Evolutionary conservation across 2,329 filamentous ascomycete genomes (phyloP), one percentile per base, ranked within the genome.

Genomic region (Pseudogymnoascus sp.): DNA sequence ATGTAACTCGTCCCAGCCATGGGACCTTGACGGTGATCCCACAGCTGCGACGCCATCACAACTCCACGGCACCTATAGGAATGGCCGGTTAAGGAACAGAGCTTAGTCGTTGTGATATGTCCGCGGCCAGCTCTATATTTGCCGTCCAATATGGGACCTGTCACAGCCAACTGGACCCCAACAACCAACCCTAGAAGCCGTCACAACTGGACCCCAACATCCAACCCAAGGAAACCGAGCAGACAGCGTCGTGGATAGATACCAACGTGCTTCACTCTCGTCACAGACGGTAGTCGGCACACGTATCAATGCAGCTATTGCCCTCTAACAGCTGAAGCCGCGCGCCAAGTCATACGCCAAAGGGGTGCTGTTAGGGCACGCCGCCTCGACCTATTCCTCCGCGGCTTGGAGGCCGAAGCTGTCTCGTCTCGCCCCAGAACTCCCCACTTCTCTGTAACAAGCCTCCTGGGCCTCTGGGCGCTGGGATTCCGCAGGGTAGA

Each of bases 361-460:
- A 26, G 47, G 47, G 39, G 17, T 41, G 41, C 29, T 31, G 47
- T 33, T 54, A 54, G 10, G 47, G 15, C 15, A 54, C 47, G 44
- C 24, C 44, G 13, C 47, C n/a, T 13, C 47, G 29, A 54, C 47
- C 47, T 54, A 2, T 21, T 54, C 10, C 29, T 54, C n/a, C 29
- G 15, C 29, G 29, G 29, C 29, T 21, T 54, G 29, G 29, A 54
- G 47, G 29, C 47, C 47, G 47, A 33, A 54, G 29, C 10, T 54
- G 47, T 54, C 47, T 54, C 47, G 47, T 54, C 47, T 33, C 47
- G 47, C 29, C 47, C 29, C 29, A 54, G 17, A 33, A 17, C 29
- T 54, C 47, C 21, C 21, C 47, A 54, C 47, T 54, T 33, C 29
- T 54, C 47, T 54, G 47, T 54, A 54, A 54, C 47, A 54, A 54